Evolutionary conservation across 768 basidiomycete species (phyloP).

Genomic region (Termitomyces sp.): DNA sequence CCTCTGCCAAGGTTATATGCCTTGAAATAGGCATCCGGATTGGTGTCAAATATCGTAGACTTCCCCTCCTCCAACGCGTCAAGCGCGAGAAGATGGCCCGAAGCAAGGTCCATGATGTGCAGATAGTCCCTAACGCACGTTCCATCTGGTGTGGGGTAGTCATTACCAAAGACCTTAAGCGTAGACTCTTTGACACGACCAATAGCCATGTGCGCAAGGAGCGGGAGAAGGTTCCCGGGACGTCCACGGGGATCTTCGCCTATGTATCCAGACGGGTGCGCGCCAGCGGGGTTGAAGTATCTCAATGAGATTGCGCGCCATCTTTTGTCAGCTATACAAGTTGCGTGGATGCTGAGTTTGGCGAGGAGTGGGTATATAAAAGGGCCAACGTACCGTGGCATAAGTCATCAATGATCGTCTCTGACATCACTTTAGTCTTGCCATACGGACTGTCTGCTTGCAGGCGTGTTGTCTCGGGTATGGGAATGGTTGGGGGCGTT

Average conservation of each 20-base stretch:
- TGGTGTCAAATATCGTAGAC: conserved; percentile 56
- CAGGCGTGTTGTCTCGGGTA: conserved; percentile 87
- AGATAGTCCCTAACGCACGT: conserved; percentile 98
- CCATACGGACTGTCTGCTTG: conserved; percentile 93
- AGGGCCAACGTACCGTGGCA: conserved; percentile 57
- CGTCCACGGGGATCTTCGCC: conserved; percentile 97
- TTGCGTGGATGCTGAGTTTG: neutral
- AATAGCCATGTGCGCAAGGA: conserved; percentile 92
- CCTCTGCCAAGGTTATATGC: conserved; percentile 98
- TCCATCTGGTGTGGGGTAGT: conserved; percentile 95
- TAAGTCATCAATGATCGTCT: conserved; percentile 85
- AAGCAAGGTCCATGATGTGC: conserved; percentile 92
- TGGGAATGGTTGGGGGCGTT: conserved; percentile 86
- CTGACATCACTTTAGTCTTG: conserved; percentile 93
- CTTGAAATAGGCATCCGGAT: conserved; percentile 65
- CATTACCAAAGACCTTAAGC: conserved; percentile 89
- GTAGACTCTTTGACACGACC: conserved; percentile 74
- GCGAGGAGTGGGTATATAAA: neutral
- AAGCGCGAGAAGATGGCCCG: conserved; percentile 88
- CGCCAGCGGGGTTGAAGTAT: conserved; percentile 99
- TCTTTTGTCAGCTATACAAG: conserved; percentile 53
- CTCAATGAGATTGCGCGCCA: conserved; percentile 87
- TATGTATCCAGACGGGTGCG: conserved; percentile 91
- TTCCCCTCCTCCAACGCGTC: conserved; percentile 71
- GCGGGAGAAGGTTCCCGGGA: conserved; percentile 90